These are phyloP conservation scores for Penicillium occitanis DNA, from an alignment of 2,329 filamentous ascomycete genomes.

Conservation along the genomic window DNA sequence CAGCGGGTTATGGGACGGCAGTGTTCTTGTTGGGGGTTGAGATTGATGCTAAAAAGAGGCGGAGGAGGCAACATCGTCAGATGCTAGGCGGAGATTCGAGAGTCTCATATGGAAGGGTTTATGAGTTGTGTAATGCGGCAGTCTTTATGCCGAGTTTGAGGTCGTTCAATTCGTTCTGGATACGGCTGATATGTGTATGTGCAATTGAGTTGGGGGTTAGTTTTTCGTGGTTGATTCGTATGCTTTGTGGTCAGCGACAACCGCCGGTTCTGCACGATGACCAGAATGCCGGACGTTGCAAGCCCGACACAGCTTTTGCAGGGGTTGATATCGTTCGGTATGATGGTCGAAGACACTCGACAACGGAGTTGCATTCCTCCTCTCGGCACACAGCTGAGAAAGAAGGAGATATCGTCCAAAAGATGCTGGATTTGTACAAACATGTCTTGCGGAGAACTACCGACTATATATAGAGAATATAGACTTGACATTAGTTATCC, in stretches of 20 bases:
- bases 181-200: slow-evolving; percentile 18
- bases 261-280: background rate
- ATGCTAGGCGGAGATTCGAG: too few relatives aligned
- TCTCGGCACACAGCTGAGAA: background rate
- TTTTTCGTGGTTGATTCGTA: slow-evolving; percentile 10
- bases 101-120: background rate
- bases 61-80: background rate
- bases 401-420: background rate
- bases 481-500: background rate
- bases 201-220: slow-evolving; percentile 8
- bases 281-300: background rate
- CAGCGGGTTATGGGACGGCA: slow-evolving; percentile 12
- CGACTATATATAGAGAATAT: background rate
- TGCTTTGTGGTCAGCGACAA: slow-evolving; percentile 6
- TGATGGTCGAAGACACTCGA: background rate
- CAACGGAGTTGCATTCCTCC: background rate
- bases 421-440: slow-evolving; percentile 8
- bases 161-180: slow-evolving; percentile 21
- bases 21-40: slow-evolving; percentile 20
- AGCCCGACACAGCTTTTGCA: background rate
- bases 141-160: slow-evolving; percentile 18
- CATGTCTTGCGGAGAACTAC: background rate
- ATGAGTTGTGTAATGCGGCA: slow-evolving; percentile 11
- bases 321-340: too few relatives aligned
- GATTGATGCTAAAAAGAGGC: background rate